Evolutionary conservation across 768 basidiomycete genomes (phyloP).

Genomic region (Strobilomyces confusus): DNA sequence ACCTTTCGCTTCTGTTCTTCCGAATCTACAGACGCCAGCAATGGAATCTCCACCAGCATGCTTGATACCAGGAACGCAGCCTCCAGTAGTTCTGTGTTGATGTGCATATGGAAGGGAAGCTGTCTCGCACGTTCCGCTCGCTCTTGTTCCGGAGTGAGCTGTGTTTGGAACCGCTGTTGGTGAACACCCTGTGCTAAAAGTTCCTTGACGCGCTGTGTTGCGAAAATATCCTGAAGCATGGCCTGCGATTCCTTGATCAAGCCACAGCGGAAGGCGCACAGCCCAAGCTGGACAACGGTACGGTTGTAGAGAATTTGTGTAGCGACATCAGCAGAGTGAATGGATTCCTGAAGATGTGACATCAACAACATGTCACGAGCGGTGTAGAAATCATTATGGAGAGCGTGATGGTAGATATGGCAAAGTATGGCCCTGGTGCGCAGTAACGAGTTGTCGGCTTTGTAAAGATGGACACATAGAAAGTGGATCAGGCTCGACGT

Average conservation of each 20-base stretch:
- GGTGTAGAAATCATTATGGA: conserved; percentile 95
- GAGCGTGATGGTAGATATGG: conserved; percentile 95
- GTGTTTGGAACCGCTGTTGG: conserved; percentile 78
- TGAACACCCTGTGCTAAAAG: conserved; percentile 95
- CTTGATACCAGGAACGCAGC: conserved; percentile 97
- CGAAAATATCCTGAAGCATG: conserved; percentile 92
- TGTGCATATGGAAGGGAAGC: conserved; percentile 99
- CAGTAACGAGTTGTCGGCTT: conserved; percentile 83
- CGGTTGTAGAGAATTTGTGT: conserved; percentile 99
- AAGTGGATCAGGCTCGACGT: conserved; percentile 81
- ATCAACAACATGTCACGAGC: conserved; percentile 98
- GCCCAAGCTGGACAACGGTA: conserved; percentile 92
- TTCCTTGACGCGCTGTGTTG: conserved; percentile 96
- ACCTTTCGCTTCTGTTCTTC: conserved; percentile 92
- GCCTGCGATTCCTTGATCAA: conserved; percentile 91
- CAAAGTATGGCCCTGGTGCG: conserved; percentile 96
- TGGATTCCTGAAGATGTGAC: conserved; percentile 97
- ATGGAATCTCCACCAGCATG: conserved; percentile 97
- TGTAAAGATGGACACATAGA: conserved; percentile 91
- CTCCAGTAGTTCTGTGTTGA: conserved; percentile 96
- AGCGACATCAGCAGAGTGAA: conserved; percentile 92
- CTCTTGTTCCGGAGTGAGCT: conserved; percentile 91
- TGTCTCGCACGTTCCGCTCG: conserved; percentile 94
- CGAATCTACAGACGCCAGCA: conserved; percentile 90
- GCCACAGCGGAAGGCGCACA: conserved; percentile 94